These are phyloP conservation scores for Nicotiana tabacum DNA, from an alignment of 257 asterid genomes.

Conservation along the genomic window DNA sequence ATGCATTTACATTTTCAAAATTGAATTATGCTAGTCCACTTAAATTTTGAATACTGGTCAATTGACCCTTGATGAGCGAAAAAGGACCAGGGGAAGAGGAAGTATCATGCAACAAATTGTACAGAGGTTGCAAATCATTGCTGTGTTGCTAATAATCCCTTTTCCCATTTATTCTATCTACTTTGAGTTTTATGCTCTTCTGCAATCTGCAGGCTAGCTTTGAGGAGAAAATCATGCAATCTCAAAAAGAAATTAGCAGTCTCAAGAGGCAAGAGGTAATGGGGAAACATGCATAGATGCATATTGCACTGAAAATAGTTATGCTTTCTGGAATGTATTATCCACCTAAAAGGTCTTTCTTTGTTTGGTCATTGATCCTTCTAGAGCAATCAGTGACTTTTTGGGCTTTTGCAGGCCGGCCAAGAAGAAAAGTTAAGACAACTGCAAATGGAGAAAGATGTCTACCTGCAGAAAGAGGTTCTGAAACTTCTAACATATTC, in stretches of 20 bases:
- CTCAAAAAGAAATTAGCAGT: conserved; percentile 39
- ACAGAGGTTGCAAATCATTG: not conserved
- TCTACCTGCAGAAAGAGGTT: conserved; percentile 51
- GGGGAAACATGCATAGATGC: not conserved
- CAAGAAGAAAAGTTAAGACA: conserved; percentile 36
- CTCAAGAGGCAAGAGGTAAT: conserved; percentile 48
- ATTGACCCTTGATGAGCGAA: not conserved
- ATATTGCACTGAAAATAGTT: not conserved
- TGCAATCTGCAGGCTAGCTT: conserved; percentile 16
- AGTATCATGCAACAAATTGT: not conserved
- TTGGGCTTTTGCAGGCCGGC: conserved; percentile 40
- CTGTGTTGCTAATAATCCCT: not conserved
- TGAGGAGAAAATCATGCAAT: conserved; percentile 36
- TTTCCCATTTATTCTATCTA: conserved; percentile 6
- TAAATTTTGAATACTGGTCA: not conserved
- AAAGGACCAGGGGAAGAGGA: not conserved
- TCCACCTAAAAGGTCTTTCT: not conserved
- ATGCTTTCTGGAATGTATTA: not conserved
- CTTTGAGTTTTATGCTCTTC: not conserved
- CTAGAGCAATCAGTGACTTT: conserved; percentile 21
- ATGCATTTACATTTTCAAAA: conserved; percentile 7
- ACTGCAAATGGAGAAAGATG: conserved; percentile 43
- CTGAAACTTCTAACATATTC: conserved; percentile 7
- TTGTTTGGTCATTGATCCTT: not conserved
- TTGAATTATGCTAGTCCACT: not conserved